These are phyloP conservation scores for Eimeria praecox DNA, from an alignment of 169 alveolate species.

Conservation along the genomic window DNA sequence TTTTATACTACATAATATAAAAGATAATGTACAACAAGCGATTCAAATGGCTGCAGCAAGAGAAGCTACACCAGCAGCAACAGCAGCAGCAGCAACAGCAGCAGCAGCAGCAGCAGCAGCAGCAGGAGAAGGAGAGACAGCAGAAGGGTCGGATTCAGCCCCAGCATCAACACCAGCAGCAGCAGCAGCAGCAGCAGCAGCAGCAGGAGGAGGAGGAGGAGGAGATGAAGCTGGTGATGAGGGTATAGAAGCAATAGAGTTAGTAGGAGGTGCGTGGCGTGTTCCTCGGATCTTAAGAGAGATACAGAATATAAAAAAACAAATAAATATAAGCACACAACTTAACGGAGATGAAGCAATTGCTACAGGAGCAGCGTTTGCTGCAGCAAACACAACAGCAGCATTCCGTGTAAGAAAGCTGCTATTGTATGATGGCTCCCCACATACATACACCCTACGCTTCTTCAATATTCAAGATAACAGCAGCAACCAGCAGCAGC, in stretches of 20 bases:
- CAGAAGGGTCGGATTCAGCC: neutral
- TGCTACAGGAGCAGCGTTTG: conserved; percentile 84
- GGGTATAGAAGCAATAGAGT: conserved; percentile 76
- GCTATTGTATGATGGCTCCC: conserved; percentile 64
- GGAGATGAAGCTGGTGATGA: neutral
- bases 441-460: conserved; percentile 50
- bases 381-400: conserved; percentile 77
- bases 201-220: neutral
- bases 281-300: conserved; percentile 77
- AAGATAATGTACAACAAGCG: too few relatives aligned
- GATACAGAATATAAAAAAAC: neutral
- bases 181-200: conserved; percentile 11
- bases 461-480: conserved; percentile 8
- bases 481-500: conserved; percentile 27
- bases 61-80: neutral
- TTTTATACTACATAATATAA: too few relatives aligned
- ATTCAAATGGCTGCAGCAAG: too few relatives aligned
- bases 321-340: conserved; percentile 50
- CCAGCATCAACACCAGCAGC: conserved; percentile 29
- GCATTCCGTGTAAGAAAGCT: conserved; percentile 74
- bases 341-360: conserved; percentile 84
- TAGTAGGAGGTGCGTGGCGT: conserved; percentile 84
- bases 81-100: conserved; percentile 20
- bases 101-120: conserved; percentile 24
- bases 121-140: neutral